Conservation (phyloP, 495 filamentous ascomycete genomes). For the Xylaria telfairii region DNA sequence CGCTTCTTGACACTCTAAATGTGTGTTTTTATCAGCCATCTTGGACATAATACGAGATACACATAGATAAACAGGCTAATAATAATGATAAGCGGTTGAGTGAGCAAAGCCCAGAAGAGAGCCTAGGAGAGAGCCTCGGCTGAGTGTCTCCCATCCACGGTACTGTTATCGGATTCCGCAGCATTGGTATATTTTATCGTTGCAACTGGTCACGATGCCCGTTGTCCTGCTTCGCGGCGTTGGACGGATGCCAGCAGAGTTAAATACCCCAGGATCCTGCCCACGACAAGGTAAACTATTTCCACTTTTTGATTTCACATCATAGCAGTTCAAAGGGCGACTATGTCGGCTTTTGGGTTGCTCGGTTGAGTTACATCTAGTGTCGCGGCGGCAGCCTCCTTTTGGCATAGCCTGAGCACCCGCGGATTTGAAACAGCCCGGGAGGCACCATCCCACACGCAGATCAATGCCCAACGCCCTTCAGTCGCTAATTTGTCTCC, state of each 20-base stretch:
- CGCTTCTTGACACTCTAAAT: not conserved
- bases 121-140: constrained; percentile 7
- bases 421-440: constrained; percentile 42
- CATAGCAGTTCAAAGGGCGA: constrained; percentile 22
- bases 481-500: constrained; percentile 16
- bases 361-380: constrained; percentile 30
- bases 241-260: not conserved
- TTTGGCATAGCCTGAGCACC: constrained; percentile 36
- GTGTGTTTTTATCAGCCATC: not conserved
- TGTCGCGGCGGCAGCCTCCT: constrained; percentile 37
- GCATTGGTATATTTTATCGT: not conserved
- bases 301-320: not conserved
- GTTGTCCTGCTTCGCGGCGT: not conserved
- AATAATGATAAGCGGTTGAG: not conserved
- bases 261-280: not conserved
- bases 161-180: constrained; percentile 13
- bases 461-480: constrained; percentile 41
- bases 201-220: not conserved
- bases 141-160: not conserved
- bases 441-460: constrained; percentile 32
- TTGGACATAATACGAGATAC: not conserved
- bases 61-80: not conserved
- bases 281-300: too few relatives aligned
- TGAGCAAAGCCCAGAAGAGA: not conserved
- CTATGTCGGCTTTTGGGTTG: constrained; percentile 33